These are phyloP conservation scores for Coelastrella sp. DNA, from an alignment of 139 green algal genomes.

Conservation along the genomic window DNA sequence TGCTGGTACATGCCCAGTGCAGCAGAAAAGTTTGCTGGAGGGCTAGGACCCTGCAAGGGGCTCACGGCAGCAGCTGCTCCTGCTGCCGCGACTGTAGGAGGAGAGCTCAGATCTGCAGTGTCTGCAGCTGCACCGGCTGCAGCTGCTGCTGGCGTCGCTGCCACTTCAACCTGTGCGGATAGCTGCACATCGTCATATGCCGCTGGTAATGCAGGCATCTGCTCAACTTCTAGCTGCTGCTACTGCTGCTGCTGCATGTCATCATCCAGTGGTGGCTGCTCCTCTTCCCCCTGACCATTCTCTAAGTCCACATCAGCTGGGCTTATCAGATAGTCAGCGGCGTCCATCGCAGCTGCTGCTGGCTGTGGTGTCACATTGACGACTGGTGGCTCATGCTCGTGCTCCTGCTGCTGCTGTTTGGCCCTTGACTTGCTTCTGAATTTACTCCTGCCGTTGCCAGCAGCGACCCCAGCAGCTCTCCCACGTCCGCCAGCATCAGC, in stretches of 20 bases:
- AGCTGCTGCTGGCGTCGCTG: not conserved
- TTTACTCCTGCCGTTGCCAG: not conserved
- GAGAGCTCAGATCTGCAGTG: too few relatives aligned
- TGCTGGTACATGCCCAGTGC: too few relatives aligned
- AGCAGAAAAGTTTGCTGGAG: too few relatives aligned
- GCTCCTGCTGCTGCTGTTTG: not conserved
- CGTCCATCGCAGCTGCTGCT: not conserved
- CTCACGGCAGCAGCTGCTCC: too few relatives aligned
- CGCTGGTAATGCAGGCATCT: not conserved
- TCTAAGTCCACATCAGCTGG: not conserved
- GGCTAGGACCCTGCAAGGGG: too few relatives aligned
- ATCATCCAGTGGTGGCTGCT: not conserved
- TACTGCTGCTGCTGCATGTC: not conserved
- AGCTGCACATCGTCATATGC: not conserved
- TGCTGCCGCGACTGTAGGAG: too few relatives aligned
- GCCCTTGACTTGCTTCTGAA: not conserved
- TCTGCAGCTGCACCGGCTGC: not conserved
- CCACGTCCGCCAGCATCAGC: not conserved
- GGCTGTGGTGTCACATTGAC: not conserved
- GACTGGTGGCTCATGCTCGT: not conserved
- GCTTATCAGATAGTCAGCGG: not conserved
- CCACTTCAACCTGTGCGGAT: not conserved
- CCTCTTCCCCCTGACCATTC: not conserved
- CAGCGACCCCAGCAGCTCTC: not conserved
- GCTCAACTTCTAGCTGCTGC: not conserved